Evolutionary conservation across 306 rosid genomes (phyloP).

Genomic region (Trifolium pratense): DNA sequence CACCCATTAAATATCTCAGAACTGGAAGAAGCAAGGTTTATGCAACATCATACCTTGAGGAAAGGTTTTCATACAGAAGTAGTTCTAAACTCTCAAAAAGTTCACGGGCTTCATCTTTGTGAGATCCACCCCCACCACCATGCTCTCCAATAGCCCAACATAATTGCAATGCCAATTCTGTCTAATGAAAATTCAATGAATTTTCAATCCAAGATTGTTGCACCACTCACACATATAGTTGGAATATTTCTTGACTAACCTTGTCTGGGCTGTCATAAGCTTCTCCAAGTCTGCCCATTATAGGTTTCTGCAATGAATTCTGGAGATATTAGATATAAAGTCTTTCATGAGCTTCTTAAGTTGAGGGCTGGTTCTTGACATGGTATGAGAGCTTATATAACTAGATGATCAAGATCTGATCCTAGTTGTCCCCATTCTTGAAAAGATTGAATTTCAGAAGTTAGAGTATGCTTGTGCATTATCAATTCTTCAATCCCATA

Average conservation of each 20-base stretch:
- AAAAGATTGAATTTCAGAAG: conserved; percentile 23
- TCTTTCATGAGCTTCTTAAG: not conserved
- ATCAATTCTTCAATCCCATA: conserved; percentile 20
- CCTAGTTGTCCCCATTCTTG: conserved; percentile 17
- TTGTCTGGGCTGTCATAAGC: conserved; percentile 88
- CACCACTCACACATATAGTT: conserved; percentile 16
- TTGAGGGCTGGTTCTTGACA: conserved; percentile 20
- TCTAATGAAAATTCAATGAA: conserved; percentile 54
- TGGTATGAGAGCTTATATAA: conserved; percentile 11
- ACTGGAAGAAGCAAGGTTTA: conserved; percentile 35
- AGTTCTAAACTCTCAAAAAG: conserved; percentile 94
- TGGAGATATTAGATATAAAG: conserved; percentile 5
- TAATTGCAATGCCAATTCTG: conserved; percentile 90
- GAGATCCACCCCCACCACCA: conserved; percentile 91
- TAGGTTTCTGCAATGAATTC: conserved; percentile 80
- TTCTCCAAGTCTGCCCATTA: conserved; percentile 87
- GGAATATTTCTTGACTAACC: conserved; percentile 55
- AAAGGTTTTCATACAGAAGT: conserved; percentile 91
- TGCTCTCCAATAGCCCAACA: conserved; percentile 99
- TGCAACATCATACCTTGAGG: conserved; percentile 68
- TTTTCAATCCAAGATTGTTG: conserved; percentile 35
- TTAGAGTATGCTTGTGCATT: not conserved
- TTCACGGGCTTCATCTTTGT: conserved; percentile 97
- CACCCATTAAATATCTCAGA: conserved; percentile 21
- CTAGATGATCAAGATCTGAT: conserved; percentile 17